Base-by-base conservation (phyloP, 306 rosid genomes). In the Vicia faba region DNA sequence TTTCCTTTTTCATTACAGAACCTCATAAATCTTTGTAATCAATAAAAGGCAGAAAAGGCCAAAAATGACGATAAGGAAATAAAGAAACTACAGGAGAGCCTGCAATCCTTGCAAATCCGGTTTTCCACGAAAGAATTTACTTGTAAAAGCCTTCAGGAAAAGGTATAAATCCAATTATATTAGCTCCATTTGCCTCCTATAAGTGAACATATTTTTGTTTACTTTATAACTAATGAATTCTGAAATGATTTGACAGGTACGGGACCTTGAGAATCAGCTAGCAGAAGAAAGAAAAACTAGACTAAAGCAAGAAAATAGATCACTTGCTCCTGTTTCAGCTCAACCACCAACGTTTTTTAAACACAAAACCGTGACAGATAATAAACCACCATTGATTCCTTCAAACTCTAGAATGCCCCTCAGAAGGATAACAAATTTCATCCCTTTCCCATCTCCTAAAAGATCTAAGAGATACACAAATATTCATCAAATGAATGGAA, bases 41-140 rank as follows among this genome's bases (percentile, higher is more conserved):
- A 60, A 60, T 81, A 53, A 81, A 79, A 92, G 98, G 91, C 79
- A 55, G 99, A 95, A 49, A 95, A 91, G 81, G 76, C 67, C 59
- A 95, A 95, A 75, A 86, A 88, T 14, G 97, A 88, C 3, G 99
- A 95, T 80, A 95, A 91, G 84, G 97, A 95, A 78, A 86, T 83
- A 12, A 95, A 75, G 80, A 88, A 91, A 68, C 72, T 88, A 53
- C 97, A 95, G 75, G 99, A 95, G 12, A 84, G 45, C 45, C 66
- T 88, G 78, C 90, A 88, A 49, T 73, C 86, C 5, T 64, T 80
- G 72, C 97, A 90, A 72, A 76, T 90, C 54, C 85, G 91, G 71
- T 92, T 88, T 65, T 82, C 95, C 40, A 86, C 97, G 28, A 84
- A 84, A 75, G 99, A 95, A 55, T 89, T 85, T 45, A 82, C 80